Evolutionary conservation across 495 filamentous ascomycete genomes (phyloP).

Genomic region (Penicillium lagena): DNA sequence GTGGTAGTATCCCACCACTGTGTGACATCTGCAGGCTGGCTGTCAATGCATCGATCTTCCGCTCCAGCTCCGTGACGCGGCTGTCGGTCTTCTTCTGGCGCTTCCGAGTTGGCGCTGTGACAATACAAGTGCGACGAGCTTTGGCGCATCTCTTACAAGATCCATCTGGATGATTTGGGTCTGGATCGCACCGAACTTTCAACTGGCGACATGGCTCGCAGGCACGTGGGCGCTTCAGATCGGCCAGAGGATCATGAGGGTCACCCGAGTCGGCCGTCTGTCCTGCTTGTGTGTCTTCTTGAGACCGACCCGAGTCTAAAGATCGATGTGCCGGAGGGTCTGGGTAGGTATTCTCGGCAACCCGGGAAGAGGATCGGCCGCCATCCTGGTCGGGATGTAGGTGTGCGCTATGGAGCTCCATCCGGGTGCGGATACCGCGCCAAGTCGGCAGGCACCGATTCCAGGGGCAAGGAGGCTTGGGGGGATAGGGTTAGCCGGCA

Average conservation of each 20-base stretch:
- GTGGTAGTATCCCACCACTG: slow-evolving; percentile 2
- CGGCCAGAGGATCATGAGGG: slow-evolving; percentile 36
- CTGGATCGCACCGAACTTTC: slow-evolving; percentile 86
- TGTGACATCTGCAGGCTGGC: slow-evolving; percentile 59
- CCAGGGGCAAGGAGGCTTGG: too few relatives aligned
- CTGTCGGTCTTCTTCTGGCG: slow-evolving; percentile 91
- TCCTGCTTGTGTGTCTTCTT: too few relatives aligned
- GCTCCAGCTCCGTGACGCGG: slow-evolving; percentile 87
- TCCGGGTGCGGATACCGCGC: too few relatives aligned
- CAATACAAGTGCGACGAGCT: slow-evolving; percentile 69
- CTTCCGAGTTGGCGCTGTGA: slow-evolving; percentile 78
- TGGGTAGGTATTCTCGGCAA: too few relatives aligned
- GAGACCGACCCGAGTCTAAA: too few relatives aligned
- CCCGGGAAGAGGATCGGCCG: neutral
- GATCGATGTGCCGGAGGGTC: too few relatives aligned
- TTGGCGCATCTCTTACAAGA: slow-evolving; percentile 86
- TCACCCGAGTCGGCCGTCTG: slow-evolving; percentile 11
- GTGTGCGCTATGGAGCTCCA: too few relatives aligned
- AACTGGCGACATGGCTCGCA: slow-evolving; percentile 87
- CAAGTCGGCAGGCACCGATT: too few relatives aligned
- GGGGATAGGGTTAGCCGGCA: too few relatives aligned
- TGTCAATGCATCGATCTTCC: slow-evolving; percentile 86
- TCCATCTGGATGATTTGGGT: slow-evolving; percentile 43
- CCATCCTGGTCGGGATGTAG: neutral
- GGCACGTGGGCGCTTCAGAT: slow-evolving; percentile 75